A percentile compares a stretch with the other conserved stretches of the same genome.
phyloP scores from a whole-genome alignment of 2,329 filamentous ascomycete genomes.

The Arthrobotrys musiformis region DNA sequence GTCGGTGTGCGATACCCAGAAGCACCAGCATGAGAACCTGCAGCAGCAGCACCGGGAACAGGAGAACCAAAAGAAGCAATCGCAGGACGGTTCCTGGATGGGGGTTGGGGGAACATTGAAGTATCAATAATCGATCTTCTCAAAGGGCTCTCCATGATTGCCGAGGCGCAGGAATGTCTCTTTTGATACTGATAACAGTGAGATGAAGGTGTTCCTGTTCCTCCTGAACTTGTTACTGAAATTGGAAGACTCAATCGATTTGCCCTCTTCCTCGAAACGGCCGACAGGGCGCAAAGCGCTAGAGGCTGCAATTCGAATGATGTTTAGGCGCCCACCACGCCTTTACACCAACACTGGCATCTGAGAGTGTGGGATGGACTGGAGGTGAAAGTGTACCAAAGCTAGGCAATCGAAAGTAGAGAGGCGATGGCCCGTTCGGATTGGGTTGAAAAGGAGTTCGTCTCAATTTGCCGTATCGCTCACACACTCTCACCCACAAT shows the following conservation, averaged over 20 bases:
- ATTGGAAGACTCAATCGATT: constrained; percentile 56
- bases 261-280: constrained; percentile 56
- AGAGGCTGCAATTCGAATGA: constrained; percentile 56
- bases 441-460: constrained; percentile 52
- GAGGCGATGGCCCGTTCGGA: constrained; percentile 42
- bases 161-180: constrained; percentile 53
- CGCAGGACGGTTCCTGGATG: constrained; percentile 44
- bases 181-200: constrained; percentile 48
- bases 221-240: constrained; percentile 48
- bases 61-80: constrained; percentile 29
- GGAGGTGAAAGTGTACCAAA: constrained; percentile 41
- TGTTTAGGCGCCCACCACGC: constrained; percentile 56
- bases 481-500: constrained; percentile 43
- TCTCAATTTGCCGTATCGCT: constrained; percentile 52
- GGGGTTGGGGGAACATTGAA: constrained; percentile 55
- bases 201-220: constrained; percentile 33
- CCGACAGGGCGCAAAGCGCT: constrained; percentile 56
- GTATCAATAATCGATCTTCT: constrained; percentile 56
- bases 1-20: constrained; percentile 49
- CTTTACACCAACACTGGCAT: constrained; percentile 54
- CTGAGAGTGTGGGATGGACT: constrained; percentile 37
- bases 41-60: neutral
- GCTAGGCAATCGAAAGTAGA: constrained; percentile 26
- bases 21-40: constrained; percentile 7
- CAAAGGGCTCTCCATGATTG: constrained; percentile 53